phyloP scores from a whole-genome alignment of 345 rosid species.

The Pseudoturritis turrita region DNA sequence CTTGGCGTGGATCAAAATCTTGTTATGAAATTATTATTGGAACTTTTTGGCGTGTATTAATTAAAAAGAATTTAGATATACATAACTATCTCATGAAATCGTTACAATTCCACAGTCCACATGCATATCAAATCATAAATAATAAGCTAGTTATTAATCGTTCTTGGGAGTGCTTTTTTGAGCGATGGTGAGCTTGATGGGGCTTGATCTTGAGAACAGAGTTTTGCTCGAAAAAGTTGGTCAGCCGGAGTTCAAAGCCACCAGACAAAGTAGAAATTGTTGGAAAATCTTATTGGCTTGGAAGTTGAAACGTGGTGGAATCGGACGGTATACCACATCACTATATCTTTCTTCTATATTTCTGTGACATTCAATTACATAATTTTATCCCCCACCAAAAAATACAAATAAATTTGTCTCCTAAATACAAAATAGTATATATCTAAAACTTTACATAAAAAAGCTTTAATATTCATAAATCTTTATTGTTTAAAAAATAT shows the following conservation, averaged over 20 bases:
- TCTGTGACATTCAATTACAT: conserved; percentile 29
- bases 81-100: too few relatives aligned
- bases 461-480: too few relatives aligned
- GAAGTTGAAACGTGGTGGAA: conserved; percentile 49
- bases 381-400: not conserved
- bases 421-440: not conserved
- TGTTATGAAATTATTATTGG: too few relatives aligned
- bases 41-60: too few relatives aligned
- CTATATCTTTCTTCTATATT: conserved; percentile 52
- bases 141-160: not conserved
- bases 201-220: conserved; percentile 44
- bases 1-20: too few relatives aligned
- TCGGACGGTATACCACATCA: conserved; percentile 47
- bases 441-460: too few relatives aligned
- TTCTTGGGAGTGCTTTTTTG: conserved; percentile 13
- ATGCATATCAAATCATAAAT: not conserved
- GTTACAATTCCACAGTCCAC: not conserved
- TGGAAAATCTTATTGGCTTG: conserved; percentile 57
- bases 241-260: conserved; percentile 48
- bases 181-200: conserved; percentile 9
- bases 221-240: conserved; percentile 49
- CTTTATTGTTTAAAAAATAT: too few relatives aligned
- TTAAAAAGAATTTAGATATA: too few relatives aligned
- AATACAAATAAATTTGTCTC: not conserved
- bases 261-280: conserved; percentile 45